A percentile compares a stretch with the other conserved stretches of the same genome.
Evolutionary conservation across 2,329 filamentous ascomycete genomes (phyloP).

Genomic region (Aspergillus texensis): DNA sequence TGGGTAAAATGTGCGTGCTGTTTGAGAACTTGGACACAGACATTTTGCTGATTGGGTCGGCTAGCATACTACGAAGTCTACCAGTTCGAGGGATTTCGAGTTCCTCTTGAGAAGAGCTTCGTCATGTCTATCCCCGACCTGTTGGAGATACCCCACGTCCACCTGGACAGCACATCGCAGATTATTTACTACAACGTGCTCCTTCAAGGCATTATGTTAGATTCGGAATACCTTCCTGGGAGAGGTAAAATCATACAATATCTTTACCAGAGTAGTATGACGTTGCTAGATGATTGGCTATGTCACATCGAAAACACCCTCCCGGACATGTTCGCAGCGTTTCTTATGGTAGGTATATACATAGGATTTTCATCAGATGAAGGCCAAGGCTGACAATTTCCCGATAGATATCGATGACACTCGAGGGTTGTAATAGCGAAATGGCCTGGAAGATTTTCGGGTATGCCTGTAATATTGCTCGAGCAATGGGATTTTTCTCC

Average conservation of each 20-base stretch:
- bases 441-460: constrained; percentile 17
- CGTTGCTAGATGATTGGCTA: constrained; percentile 14
- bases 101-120: constrained; percentile 16
- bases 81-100: constrained; percentile 21
- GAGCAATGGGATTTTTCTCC: constrained; percentile 19
- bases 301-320: constrained; percentile 11
- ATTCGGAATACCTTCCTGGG: not conserved
- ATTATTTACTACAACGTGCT: constrained; percentile 20
- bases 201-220: constrained; percentile 16
- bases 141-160: constrained; percentile 19
- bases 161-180: constrained; percentile 15
- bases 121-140: constrained; percentile 20
- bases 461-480: constrained; percentile 14
- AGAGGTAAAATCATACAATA: constrained; percentile 10
- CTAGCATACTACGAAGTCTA: constrained; percentile 15
- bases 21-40: not conserved
- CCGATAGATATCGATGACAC: constrained; percentile 16
- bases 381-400: not conserved
- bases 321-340: constrained; percentile 18
- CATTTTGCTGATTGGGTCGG: not conserved
- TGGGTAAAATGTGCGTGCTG: constrained; percentile 10
- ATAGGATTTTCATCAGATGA: too few relatives aligned
- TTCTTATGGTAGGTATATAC: constrained; percentile 15
- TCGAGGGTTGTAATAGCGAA: constrained; percentile 22
- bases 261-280: constrained; percentile 13